These are phyloP conservation scores for Trichoderma atroviride DNA, from an alignment of 2,329 filamentous ascomycete genomes.

Conservation along the genomic window DNA sequence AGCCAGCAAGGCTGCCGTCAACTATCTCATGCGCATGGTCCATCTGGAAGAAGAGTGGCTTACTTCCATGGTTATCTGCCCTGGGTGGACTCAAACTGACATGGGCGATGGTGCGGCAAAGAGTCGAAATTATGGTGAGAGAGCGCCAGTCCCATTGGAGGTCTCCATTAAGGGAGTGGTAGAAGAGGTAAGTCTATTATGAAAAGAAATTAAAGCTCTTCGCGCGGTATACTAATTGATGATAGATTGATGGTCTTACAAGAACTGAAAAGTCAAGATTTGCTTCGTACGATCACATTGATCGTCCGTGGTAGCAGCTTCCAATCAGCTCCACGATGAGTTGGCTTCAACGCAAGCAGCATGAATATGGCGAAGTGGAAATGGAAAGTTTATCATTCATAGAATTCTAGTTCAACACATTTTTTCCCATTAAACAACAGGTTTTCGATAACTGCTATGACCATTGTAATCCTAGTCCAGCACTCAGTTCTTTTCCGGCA, in stretches of 20 bases:
- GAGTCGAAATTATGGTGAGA: neutral
- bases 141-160: conserved; percentile 7
- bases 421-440: neutral
- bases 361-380: neutral
- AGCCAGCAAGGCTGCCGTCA: conserved; percentile 4
- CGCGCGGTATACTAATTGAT: neutral
- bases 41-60: conserved; percentile 11
- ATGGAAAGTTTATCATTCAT: neutral
- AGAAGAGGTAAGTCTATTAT: neutral
- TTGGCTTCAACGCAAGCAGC: neutral
- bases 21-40: conserved; percentile 15
- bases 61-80: neutral
- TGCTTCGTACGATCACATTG: neutral
- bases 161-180: neutral
- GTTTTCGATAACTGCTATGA: neutral
- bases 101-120: neutral
- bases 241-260: neutral
- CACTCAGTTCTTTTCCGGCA: neutral
- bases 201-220: too few species aligned
- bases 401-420: neutral
- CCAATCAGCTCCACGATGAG: neutral
- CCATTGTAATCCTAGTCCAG: neutral
- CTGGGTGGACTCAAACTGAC: conserved; percentile 7
- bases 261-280: neutral
- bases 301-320: neutral